phyloP scores from a whole-genome alignment of 371 early-diverging fungal species.

The Lichtheimia ornata region DNA sequence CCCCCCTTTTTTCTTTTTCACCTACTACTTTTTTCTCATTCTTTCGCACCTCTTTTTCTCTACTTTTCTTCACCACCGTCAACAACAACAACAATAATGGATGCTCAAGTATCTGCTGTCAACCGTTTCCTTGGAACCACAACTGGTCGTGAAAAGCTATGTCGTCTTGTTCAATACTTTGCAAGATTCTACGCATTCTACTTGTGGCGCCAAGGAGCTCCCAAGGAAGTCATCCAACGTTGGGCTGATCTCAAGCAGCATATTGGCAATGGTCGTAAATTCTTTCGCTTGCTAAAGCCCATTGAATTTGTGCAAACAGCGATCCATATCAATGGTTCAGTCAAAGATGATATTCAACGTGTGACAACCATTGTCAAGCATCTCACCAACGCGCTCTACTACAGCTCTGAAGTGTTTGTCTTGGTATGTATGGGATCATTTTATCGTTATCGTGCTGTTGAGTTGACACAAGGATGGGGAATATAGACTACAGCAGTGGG shows the following conservation, averaged over 20 bases:
- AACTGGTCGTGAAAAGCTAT: conserved; percentile 78
- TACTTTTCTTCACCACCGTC: background rate
- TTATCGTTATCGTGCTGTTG: background rate
- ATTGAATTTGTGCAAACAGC: conserved; percentile 60
- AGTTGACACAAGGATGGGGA: too few relatives aligned
- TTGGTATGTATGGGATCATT: conserved; percentile 48
- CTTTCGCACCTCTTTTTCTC: conserved; percentile 1
- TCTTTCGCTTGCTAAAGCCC: conserved; percentile 53
- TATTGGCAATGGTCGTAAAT: conserved; percentile 65
- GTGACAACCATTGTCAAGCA: conserved; percentile 47
- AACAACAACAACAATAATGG: background rate
- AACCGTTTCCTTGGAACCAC: conserved; percentile 58
- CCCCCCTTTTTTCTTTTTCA: conserved; percentile 8
- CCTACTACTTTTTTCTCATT: background rate
- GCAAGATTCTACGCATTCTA: conserved; percentile 67
- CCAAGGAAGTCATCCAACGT: conserved; percentile 51
- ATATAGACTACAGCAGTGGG: conserved; percentile 47
- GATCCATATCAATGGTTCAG: conserved; percentile 39
- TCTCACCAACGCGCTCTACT: conserved; percentile 55
- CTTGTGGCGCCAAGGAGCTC: conserved; percentile 43
- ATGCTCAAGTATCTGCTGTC: conserved; percentile 10
- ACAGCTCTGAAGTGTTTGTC: conserved; percentile 53
- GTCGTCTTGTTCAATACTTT: conserved; percentile 77
- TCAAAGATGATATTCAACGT: conserved; percentile 52
- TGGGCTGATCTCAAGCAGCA: conserved; percentile 55